Conservation (phyloP, 805 yeast genomes). For the Saccharomyces cerevisiae region DNA sequence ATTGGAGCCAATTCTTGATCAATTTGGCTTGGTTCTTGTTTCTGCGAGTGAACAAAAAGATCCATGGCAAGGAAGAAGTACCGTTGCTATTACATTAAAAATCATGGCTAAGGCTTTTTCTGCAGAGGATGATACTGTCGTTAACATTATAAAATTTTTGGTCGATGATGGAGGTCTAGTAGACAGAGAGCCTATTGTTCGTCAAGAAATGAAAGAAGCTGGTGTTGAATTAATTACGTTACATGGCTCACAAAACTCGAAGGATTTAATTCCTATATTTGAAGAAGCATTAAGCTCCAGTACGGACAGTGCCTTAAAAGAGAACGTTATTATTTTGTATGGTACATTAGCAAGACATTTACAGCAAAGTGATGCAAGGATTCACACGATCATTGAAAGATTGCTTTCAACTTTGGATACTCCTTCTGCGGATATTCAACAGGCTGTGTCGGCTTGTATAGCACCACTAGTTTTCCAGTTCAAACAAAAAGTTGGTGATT, state of each 20-base stretch:
- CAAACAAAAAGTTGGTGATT: slow-evolving; percentile 40
- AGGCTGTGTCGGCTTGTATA: slow-evolving; percentile 76
- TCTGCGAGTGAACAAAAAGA: slow-evolving; percentile 56
- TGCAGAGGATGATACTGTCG: slow-evolving; percentile 34
- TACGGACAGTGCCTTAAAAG: slow-evolving; percentile 46
- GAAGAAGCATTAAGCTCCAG: slow-evolving; percentile 47
- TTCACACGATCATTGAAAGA: slow-evolving; percentile 56
- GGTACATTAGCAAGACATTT: slow-evolving; percentile 89
- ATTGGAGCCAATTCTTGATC: slow-evolving; percentile 69
- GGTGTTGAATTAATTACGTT: slow-evolving; percentile 63
- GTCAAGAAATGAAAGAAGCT: slow-evolving; percentile 83
- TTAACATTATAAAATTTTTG: slow-evolving; percentile 52
- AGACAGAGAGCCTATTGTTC: slow-evolving; percentile 62
- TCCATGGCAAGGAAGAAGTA: slow-evolving; percentile 78
- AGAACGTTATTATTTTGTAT: slow-evolving; percentile 75
- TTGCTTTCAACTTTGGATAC: slow-evolving; percentile 69
- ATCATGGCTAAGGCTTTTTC: slow-evolving; percentile 44
- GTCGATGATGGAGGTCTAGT: slow-evolving; percentile 60
- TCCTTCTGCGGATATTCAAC: slow-evolving; percentile 85
- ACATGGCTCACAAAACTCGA: slow-evolving; percentile 63
- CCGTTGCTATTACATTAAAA: slow-evolving; percentile 62
- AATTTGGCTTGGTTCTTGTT: slow-evolving; percentile 68
- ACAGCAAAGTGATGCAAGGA: slow-evolving; percentile 54
- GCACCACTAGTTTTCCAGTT: slow-evolving; percentile 70
- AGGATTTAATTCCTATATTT: slow-evolving; percentile 69